Evolutionary conservation across 106 monocot species (phyloP).

Genomic region (Iris macrosiphon): DNA sequence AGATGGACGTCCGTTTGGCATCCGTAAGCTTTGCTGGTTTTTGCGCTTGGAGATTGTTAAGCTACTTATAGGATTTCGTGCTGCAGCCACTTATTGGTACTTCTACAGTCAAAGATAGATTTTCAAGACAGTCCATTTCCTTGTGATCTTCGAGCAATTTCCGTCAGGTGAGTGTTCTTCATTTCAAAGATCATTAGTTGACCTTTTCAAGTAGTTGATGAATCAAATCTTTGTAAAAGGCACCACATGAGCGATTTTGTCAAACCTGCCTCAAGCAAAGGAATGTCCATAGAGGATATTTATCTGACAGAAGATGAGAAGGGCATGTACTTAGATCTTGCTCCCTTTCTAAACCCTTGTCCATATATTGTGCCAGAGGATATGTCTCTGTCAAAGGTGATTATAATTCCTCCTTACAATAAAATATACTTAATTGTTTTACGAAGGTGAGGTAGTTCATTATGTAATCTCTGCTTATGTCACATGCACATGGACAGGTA

Average conservation of each 20-base stretch:
- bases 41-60: not conserved
- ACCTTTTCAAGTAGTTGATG: not conserved
- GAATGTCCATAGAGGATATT: constrained; percentile 72
- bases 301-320: constrained; percentile 66
- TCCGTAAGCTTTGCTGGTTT: constrained; percentile 1
- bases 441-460: not conserved
- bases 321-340: constrained; percentile 89
- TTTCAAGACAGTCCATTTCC: constrained; percentile 86
- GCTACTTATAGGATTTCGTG: not conserved
- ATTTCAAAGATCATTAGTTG: not conserved
- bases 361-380: constrained; percentile 97
- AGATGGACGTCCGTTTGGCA: no score
- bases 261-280: constrained; percentile 72
- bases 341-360: constrained; percentile 92
- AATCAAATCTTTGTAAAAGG: constrained; percentile 15
- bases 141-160: constrained; percentile 54
- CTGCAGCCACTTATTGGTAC: constrained; percentile 79
- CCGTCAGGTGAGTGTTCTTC: constrained; percentile 47
- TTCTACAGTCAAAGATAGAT: constrained; percentile 89
- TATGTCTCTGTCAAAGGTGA: constrained; percentile 96
- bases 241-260: constrained; percentile 59
- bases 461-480: not conserved
- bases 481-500: no score
- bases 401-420: not conserved
- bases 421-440: not conserved